These are phyloP conservation scores for Mentha longifolia DNA, from an alignment of 257 asterid species.

Conservation along the genomic window DNA sequence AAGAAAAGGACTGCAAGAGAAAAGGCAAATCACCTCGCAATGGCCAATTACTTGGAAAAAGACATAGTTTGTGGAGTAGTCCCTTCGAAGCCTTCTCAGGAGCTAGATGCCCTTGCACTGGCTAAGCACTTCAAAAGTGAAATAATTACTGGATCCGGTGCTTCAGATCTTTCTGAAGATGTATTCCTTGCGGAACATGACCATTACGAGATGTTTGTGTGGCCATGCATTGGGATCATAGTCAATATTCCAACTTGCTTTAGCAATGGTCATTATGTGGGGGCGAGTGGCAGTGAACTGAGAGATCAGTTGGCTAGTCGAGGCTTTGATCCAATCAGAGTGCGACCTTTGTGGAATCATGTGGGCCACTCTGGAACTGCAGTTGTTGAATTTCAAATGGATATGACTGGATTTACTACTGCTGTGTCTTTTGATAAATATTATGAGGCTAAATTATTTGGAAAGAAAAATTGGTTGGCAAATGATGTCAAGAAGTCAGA, in stretches of 20 bases:
- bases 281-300: constrained; percentile 64
- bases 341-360: constrained; percentile 72
- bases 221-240: constrained; percentile 83
- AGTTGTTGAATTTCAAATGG: constrained; percentile 65
- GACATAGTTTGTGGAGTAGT: constrained; percentile 14
- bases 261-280: constrained; percentile 64
- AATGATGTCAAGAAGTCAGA: constrained; percentile 41
- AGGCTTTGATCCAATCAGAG: constrained; percentile 75
- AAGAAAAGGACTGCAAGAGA: constrained; percentile 62
- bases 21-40: constrained; percentile 72
- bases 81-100: constrained; percentile 35
- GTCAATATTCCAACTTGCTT: constrained; percentile 58
- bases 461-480: constrained; percentile 62
- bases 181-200: constrained; percentile 55
- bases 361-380: constrained; percentile 79
- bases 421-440: constrained; percentile 42
- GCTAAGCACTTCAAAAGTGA: constrained; percentile 69
- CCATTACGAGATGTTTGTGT: constrained; percentile 70
- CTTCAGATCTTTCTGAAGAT: constrained; percentile 42
- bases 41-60: constrained; percentile 67
- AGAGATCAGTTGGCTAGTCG: constrained; percentile 55
- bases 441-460: constrained; percentile 60
- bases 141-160: constrained; percentile 34
- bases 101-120: background rate
- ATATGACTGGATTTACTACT: constrained; percentile 67